Evolutionary conservation across 225 moss, liverwort and hornwort species (phyloP).

Genomic region (Marchantia paleacea): DNA sequence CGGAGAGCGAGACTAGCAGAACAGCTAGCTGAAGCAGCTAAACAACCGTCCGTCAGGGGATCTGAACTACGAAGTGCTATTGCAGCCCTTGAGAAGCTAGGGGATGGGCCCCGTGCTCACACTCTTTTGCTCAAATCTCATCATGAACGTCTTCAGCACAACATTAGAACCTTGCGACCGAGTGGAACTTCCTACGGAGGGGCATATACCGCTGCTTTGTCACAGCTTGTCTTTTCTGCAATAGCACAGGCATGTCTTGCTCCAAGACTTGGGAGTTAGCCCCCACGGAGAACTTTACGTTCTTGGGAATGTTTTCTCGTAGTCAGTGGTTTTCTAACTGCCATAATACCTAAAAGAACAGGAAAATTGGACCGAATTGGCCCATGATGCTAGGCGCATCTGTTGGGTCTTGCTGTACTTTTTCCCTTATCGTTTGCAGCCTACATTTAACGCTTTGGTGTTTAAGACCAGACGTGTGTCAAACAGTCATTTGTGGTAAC

Average conservation of each 20-base stretch:
- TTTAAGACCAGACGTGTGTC: neutral
- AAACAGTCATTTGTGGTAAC: neutral
- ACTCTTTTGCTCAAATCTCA: constrained; percentile 88
- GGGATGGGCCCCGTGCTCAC: constrained; percentile 92
- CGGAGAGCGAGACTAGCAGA: constrained; percentile 87
- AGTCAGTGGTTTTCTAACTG: no score
- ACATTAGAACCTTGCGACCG: constrained; percentile 76
- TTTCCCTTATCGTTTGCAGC: no score
- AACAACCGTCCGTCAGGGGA: constrained; percentile 87
- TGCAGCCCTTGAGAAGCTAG: constrained; percentile 74
- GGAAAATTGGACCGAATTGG: no score
- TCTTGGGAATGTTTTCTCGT: neutral
- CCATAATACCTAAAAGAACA: no score
- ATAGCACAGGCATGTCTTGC: constrained; percentile 64
- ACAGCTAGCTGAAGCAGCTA: constrained; percentile 91
- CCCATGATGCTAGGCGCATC: no score
- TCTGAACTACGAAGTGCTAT: constrained; percentile 82
- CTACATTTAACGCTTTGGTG: no score
- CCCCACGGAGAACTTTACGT: neutral
- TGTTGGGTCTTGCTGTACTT: no score
- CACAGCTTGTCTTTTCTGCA: constrained; percentile 90
- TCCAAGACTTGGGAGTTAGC: neutral
- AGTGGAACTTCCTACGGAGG: constrained; percentile 97
- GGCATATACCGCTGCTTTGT: constrained; percentile 91
- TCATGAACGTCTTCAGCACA: constrained; percentile 91